A percentile compares a stretch with the other conserved stretches of the same genome.
phyloP scores from a whole-genome alignment of 176 grass and related monocot genomes.

The Aegilops speltoides region DNA sequence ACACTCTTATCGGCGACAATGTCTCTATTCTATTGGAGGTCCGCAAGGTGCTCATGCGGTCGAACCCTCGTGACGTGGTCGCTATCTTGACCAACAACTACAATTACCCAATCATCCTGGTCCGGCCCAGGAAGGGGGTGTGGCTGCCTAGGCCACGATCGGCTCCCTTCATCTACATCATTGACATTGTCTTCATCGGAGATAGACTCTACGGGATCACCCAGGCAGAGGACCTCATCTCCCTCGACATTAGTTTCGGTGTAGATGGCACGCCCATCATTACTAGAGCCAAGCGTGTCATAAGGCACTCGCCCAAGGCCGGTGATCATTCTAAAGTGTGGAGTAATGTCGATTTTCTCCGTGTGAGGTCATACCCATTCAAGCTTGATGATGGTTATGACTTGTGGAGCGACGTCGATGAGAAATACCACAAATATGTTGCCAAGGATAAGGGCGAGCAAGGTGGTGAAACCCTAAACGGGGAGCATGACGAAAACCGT shows the following conservation, averaged over 20 bases:
- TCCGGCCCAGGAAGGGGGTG: neutral
- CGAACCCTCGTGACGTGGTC: rapidly evolving
- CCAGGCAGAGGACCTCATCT: neutral
- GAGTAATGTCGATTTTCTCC: rapidly evolving
- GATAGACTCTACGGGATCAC: neutral
- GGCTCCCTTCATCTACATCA: neutral
- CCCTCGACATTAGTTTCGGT: neutral
- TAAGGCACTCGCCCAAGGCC: neutral
- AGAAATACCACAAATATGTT: neutral
- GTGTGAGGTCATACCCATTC: neutral
- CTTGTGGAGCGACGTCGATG: neutral
- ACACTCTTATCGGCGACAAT: neutral
- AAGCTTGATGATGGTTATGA: neutral
- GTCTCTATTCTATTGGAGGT: too few species aligned
- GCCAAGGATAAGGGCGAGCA: neutral
- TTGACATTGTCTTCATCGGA: neutral
- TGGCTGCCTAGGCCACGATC: neutral
- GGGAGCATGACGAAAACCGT: neutral
- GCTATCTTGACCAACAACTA: neutral
- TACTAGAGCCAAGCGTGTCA: neutral
- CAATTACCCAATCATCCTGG: neutral
- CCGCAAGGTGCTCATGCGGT: neutral
- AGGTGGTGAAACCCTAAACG: neutral
- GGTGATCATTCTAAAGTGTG: neutral
- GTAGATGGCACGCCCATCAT: rapidly evolving